Percentiles rank a stretch among this genome's conserved stretches.
Evolutionary conservation across 2,329 filamentous ascomycete species (phyloP).

Genomic region (Hypocrella siamensis): DNA sequence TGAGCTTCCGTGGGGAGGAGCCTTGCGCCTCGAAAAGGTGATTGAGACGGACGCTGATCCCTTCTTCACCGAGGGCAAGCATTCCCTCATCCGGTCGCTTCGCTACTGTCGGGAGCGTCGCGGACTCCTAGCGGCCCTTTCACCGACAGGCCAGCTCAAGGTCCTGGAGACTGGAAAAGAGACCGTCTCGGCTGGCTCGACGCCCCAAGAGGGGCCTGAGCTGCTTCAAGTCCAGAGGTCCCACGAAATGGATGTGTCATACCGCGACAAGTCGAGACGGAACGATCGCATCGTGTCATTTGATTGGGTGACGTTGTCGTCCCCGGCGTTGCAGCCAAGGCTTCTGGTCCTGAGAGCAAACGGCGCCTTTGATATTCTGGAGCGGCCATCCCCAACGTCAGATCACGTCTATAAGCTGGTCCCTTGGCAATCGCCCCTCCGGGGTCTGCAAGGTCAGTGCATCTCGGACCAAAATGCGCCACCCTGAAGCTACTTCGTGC

Average conservation of each 20-base stretch:
- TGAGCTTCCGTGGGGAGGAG: constrained; percentile 46
- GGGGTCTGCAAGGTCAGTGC: constrained; percentile 34
- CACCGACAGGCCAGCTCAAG: constrained; percentile 46
- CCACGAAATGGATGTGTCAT: constrained; percentile 45
- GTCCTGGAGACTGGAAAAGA: constrained; percentile 44
- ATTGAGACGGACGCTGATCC: constrained; percentile 39
- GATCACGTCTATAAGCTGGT: constrained; percentile 44
- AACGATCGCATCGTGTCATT: constrained; percentile 50
- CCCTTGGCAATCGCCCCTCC: constrained; percentile 43
- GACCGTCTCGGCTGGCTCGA: constrained; percentile 19
- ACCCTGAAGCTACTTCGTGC: no score
- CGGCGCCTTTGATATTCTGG: constrained; percentile 44
- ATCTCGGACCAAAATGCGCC: no score
- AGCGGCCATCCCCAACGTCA: constrained; percentile 41
- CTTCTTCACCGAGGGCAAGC: constrained; percentile 34
- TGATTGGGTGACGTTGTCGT: constrained; percentile 48
- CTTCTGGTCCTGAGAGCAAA: constrained; percentile 43
- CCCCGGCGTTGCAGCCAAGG: constrained; percentile 38
- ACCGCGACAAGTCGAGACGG: constrained; percentile 32
- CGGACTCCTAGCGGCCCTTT: constrained; percentile 45
- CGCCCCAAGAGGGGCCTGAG: constrained; percentile 35
- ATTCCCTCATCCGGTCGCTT: constrained; percentile 45
- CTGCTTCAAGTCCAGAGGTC: constrained; percentile 43
- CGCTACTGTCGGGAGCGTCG: constrained; percentile 47
- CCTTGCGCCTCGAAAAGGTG: constrained; percentile 39